Percentiles rank a stretch among this genome's conserved stretches.
Conservation (phyloP, 768 basidiomycete species). For the Leccinum sublutescens region DNA sequence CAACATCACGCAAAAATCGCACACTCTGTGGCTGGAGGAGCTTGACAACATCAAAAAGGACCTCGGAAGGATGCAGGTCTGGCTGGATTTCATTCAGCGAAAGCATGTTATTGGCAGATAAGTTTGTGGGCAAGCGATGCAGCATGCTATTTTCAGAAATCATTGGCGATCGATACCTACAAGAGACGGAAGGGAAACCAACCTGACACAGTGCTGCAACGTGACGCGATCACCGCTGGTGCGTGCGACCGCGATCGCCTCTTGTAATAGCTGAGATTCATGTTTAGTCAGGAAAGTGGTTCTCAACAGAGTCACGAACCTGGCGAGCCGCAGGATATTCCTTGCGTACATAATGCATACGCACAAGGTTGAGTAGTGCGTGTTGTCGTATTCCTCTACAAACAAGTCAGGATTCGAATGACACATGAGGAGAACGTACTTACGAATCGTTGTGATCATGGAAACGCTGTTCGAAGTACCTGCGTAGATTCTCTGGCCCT, state of each 20-base stretch:
- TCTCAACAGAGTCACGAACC: conserved; percentile 35
- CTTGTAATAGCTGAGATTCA: conserved; percentile 55
- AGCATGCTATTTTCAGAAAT: conserved; percentile 48
- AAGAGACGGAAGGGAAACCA: conserved; percentile 25
- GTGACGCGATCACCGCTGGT: conserved; percentile 68
- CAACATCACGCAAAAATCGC: conserved; percentile 14
- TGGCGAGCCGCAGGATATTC: conserved; percentile 69
- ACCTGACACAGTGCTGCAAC: conserved; percentile 79
- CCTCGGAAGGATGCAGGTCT: conserved; percentile 71
- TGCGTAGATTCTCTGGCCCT: conserved; percentile 68
- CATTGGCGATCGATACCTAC: conserved; percentile 14
- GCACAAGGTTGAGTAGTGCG: conserved; percentile 72
- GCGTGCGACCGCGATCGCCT: conserved; percentile 78
- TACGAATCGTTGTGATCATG: conserved; percentile 80
- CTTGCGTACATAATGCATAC: conserved; percentile 70
- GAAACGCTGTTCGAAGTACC: conserved; percentile 86
- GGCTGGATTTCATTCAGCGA: conserved; percentile 72
- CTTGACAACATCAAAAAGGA: conserved; percentile 75
- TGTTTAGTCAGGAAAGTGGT: conserved; percentile 2
- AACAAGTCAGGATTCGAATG: not conserved
- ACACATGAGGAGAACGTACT: conserved; percentile 27
- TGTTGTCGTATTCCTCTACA: conserved; percentile 75
- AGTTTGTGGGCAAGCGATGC: conserved; percentile 61
- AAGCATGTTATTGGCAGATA: conserved; percentile 40
- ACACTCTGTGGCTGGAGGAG: conserved; percentile 68